phyloP scores from a whole-genome alignment of 2,329 filamentous ascomycete genomes.

The Phyllosticta citribraziliensis region DNA sequence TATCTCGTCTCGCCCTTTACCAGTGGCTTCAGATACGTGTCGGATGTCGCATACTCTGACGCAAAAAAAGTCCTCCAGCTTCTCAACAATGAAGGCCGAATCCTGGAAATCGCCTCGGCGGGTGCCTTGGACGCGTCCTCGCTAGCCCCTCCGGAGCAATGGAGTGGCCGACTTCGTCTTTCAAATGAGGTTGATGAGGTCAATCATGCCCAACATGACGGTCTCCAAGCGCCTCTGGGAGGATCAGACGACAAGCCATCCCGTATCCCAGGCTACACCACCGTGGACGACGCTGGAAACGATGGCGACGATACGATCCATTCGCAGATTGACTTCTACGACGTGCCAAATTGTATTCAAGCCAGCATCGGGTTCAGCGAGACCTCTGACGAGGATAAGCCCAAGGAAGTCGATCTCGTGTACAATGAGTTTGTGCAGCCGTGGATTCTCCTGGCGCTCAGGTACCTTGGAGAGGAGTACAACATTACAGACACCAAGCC shows the following conservation, averaged over 20 bases:
- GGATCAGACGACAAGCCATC: slow-evolving; percentile 23
- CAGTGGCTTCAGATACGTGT: slow-evolving; percentile 65
- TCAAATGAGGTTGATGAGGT: background rate
- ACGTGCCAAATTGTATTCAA: slow-evolving; percentile 76
- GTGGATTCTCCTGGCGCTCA: slow-evolving; percentile 67
- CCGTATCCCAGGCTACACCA: slow-evolving; percentile 73
- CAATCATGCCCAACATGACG: slow-evolving; percentile 1
- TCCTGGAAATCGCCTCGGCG: slow-evolving; percentile 30
- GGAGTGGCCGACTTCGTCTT: slow-evolving; percentile 1
- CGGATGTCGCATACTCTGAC: slow-evolving; percentile 68
- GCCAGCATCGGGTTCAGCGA: slow-evolving; percentile 52
- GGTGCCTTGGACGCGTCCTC: slow-evolving; percentile 19
- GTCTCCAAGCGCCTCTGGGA: slow-evolving; percentile 21
- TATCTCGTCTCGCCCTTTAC: slow-evolving; percentile 84
- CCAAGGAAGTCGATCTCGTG: slow-evolving; percentile 72
- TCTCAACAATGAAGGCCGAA: slow-evolving; percentile 48
- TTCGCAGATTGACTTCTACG: slow-evolving; percentile 61
- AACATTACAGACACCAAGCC: slow-evolving; percentile 40
- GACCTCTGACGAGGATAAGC: slow-evolving; percentile 22
- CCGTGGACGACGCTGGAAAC: slow-evolving; percentile 67
- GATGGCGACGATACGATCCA: slow-evolving; percentile 92
- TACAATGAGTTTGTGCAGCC: slow-evolving; percentile 87
- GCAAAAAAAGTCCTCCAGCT: slow-evolving; percentile 58
- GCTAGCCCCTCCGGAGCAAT: slow-evolving; percentile 38
- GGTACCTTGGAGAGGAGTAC: slow-evolving; percentile 45